phyloP scores from a whole-genome alignment of 805 yeast species.

The Starmerella scarabaei region DNA sequence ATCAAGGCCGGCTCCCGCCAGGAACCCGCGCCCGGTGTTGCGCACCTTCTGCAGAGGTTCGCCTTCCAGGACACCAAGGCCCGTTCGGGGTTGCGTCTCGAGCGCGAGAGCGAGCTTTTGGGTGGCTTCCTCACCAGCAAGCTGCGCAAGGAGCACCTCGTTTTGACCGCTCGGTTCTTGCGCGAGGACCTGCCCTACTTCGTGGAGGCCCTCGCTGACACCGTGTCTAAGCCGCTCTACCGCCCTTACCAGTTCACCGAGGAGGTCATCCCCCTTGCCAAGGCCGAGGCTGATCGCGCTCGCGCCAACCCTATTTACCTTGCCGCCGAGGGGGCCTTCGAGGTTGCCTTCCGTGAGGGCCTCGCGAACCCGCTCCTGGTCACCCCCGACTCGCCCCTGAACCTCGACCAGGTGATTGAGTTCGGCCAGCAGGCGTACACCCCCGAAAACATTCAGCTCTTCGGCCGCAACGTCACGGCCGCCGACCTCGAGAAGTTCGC shows the following conservation, averaged over 20 bases:
- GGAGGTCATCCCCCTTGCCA: slow-evolving; percentile 66
- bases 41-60: slow-evolving; percentile 75
- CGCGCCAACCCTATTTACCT: slow-evolving; percentile 38
- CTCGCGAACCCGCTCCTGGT: slow-evolving; percentile 72
- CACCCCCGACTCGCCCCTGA: slow-evolving; percentile 47
- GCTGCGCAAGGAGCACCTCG: slow-evolving; percentile 74
- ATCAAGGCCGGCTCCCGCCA: slow-evolving; percentile 72
- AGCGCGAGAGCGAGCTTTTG: slow-evolving; percentile 86
- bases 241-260: slow-evolving; percentile 76
- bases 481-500: slow-evolving; percentile 58
- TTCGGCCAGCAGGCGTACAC: slow-evolving; percentile 60
- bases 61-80: slow-evolving; percentile 63
- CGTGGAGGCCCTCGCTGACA: slow-evolving; percentile 71
- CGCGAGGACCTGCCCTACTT: slow-evolving; percentile 83
- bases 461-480: slow-evolving; percentile 61
- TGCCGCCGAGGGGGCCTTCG: slow-evolving; percentile 70
- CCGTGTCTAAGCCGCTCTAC: slow-evolving; percentile 50
- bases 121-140: slow-evolving; percentile 66
- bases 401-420: slow-evolving; percentile 50
- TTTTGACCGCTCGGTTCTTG: slow-evolving; percentile 69
- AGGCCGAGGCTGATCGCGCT: slow-evolving; percentile 40
- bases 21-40: slow-evolving; percentile 55
- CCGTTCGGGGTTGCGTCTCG: slow-evolving; percentile 81
- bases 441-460: slow-evolving; percentile 54
- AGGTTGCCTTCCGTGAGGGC: slow-evolving; percentile 71